Evolutionary conservation across 129 eudicot genomes (phyloP).

Genomic region (Lactuca saligna): DNA sequence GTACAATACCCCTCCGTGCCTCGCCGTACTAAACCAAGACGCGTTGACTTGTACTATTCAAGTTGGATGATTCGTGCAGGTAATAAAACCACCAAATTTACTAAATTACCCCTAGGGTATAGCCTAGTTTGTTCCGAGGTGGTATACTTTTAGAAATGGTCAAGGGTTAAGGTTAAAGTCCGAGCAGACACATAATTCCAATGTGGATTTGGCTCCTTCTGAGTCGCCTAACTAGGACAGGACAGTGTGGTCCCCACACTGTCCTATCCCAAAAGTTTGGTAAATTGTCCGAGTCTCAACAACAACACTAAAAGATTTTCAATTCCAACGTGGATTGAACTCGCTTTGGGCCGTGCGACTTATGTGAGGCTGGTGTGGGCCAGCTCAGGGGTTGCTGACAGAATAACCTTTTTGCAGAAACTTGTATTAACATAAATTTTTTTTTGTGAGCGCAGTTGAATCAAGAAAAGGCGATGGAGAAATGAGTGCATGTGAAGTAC

Average conservation of each 20-base stretch:
- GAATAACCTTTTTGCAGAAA: not conserved
- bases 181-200: too few relatives aligned
- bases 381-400: too few relatives aligned
- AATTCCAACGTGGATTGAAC: too few relatives aligned
- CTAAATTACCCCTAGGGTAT: not conserved
- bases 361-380: too few relatives aligned
- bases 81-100: slow-evolving; percentile 26
- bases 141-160: too few relatives aligned
- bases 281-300: too few relatives aligned
- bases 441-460: slow-evolving; percentile 47
- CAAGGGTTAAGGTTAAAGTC: too few relatives aligned
- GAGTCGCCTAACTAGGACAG: not conserved
- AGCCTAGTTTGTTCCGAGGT: too few relatives aligned
- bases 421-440: not conserved
- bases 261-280: not conserved
- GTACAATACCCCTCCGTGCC: slow-evolving; percentile 68
- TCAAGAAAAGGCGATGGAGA: slow-evolving; percentile 72
- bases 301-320: too few relatives aligned
- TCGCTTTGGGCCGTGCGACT: too few relatives aligned
- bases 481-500: slow-evolving; percentile 62
- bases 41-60: slow-evolving; percentile 80
- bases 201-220: too few relatives aligned
- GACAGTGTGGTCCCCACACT: not conserved
- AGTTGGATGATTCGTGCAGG: slow-evolving; percentile 93
- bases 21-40: slow-evolving; percentile 75